Evolutionary conservation across 192 early-diverging fungal species (phyloP).

Genomic region (Dispira parvispora): DNA sequence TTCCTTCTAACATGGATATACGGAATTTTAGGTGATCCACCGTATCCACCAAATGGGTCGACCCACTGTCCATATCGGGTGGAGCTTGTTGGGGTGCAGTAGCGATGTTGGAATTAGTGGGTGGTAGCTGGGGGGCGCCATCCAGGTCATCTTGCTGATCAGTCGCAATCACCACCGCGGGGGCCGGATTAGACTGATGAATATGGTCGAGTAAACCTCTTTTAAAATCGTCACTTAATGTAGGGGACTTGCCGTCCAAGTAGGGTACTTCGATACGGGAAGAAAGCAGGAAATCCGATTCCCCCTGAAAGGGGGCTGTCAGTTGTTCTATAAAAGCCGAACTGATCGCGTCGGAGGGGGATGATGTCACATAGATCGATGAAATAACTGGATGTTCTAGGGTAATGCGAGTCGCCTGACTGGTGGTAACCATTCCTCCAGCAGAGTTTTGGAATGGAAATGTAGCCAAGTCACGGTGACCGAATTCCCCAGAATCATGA

Average conservation of each 20-base stretch:
- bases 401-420: too few species aligned
- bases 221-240: not conserved
- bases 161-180: not conserved
- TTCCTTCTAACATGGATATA: constrained; percentile 3
- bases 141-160: not conserved
- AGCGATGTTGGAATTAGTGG: not conserved
- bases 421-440: too few species aligned
- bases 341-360: too few species aligned
- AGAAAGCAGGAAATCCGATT: too few species aligned
- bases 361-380: too few species aligned
- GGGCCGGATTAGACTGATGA: not conserved
- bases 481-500: too few species aligned
- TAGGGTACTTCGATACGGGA: not conserved
- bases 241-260: not conserved
- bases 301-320: too few species aligned
- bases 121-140: not conserved
- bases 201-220: not conserved
- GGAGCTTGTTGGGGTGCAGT: not conserved
- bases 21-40: not conserved
- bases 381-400: too few species aligned
- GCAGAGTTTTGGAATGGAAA: too few species aligned
- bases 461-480: too few species aligned
- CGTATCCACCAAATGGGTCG: not conserved
- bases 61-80: not conserved
- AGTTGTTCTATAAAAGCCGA: too few species aligned